phyloP scores from a whole-genome alignment of 176 grass and related monocot genomes.

The Lolium multiflorum region DNA sequence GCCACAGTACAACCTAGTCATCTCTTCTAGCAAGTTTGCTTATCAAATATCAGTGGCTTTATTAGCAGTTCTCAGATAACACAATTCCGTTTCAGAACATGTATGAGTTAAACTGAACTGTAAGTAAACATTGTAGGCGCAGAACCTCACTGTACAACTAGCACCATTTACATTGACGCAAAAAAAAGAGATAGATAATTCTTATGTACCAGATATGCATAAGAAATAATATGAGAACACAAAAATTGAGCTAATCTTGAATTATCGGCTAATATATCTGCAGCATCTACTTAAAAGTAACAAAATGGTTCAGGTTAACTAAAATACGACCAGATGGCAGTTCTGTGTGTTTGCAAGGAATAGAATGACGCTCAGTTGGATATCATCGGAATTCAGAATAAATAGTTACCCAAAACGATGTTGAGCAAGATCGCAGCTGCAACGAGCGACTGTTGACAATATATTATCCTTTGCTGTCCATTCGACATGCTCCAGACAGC shows the following conservation, averaged over 20 bases:
- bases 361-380: background rate
- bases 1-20: background rate
- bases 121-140: background rate
- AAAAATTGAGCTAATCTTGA: background rate
- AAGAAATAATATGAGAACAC: background rate
- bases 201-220: background rate
- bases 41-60: background rate
- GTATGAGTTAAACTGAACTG: background rate
- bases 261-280: background rate
- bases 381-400: background rate
- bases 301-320: background rate
- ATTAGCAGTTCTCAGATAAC: conserved; percentile 13
- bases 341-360: background rate
- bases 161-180: background rate
- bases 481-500: conserved; percentile 18
- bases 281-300: background rate
- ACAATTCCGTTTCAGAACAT: background rate
- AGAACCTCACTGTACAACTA: background rate
- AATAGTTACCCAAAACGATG: conserved; percentile 56
- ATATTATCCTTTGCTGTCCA: conserved; percentile 12
- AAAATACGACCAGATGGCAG: conserved; percentile 2
- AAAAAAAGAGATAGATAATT: background rate
- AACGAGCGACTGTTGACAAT: background rate
- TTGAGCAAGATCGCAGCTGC: conserved; percentile 41
- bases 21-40: background rate